phyloP scores from a whole-genome alignment of 257 asterid genomes.

The Solanum pinnatisectum region DNA sequence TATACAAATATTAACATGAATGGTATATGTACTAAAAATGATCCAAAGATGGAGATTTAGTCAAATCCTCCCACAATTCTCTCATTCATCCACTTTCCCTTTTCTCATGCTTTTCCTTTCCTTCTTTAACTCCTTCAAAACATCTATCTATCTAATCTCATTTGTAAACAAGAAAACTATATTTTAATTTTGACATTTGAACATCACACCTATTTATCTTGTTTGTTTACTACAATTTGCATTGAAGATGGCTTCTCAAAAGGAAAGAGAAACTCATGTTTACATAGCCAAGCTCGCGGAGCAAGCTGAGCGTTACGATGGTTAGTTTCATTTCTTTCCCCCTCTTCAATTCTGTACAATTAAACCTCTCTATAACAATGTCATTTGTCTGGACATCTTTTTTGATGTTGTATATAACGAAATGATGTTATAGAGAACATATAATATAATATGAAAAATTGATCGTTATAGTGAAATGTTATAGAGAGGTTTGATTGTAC shows the following conservation, averaged over 20 bases:
- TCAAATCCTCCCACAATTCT: conserved; percentile 4
- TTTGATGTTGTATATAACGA: neutral
- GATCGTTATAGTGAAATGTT: neutral
- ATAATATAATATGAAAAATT: neutral
- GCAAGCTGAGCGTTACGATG: conserved; percentile 90
- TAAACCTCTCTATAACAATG: neutral
- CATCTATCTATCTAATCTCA: neutral
- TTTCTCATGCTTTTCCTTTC: conserved; percentile 16
- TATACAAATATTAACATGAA: neutral
- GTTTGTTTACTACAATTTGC: neutral
- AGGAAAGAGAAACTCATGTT: conserved; percentile 69
- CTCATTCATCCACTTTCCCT: conserved; percentile 5
- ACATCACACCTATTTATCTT: neutral
- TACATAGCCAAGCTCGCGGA: conserved; percentile 84
- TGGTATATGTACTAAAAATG: neutral
- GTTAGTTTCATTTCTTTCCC: conserved; percentile 10
- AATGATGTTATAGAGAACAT: neutral
- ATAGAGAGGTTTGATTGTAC: neutral
- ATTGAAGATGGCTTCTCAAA: conserved; percentile 48
- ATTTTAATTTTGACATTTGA: neutral
- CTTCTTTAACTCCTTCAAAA: conserved; percentile 5
- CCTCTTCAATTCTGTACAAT: neutral
- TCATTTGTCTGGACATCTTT: neutral
- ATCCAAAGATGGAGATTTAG: conserved; percentile 19
- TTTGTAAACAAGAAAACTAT: neutral